phyloP scores from a whole-genome alignment of 192 early-diverging fungal species.

The Phlyctochytrium bullatum region DNA sequence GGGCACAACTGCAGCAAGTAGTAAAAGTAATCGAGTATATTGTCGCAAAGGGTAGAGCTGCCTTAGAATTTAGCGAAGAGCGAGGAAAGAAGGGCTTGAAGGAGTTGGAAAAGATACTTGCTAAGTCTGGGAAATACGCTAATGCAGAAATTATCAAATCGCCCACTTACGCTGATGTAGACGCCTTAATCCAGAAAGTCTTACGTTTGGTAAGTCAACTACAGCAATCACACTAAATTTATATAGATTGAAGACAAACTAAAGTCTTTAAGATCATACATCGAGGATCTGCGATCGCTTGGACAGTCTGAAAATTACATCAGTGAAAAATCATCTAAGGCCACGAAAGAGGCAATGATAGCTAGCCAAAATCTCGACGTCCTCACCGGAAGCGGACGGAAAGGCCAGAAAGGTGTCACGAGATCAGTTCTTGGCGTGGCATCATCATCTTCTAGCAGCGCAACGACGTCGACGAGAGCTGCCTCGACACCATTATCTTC shows the following conservation, averaged over 20 bases:
- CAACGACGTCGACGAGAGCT: background rate
- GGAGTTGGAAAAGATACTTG: conserved; percentile 20
- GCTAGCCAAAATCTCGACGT: background rate
- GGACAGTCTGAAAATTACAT: background rate
- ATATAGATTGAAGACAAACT: conserved; percentile 4
- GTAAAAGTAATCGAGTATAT: conserved; percentile 29
- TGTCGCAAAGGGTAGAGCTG: conserved; percentile 24
- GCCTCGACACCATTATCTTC: background rate
- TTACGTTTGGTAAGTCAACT: conserved; percentile 21
- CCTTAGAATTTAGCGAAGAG: conserved; percentile 23
- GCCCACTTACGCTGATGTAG: conserved; percentile 20
- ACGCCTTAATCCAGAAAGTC: conserved; percentile 22
- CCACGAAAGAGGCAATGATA: background rate
- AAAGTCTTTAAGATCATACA: background rate
- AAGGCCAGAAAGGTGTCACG: too few relatives aligned
- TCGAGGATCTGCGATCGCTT: background rate
- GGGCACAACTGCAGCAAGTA: conserved; percentile 33
- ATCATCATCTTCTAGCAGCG: conserved; percentile 1
- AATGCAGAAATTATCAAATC: conserved; percentile 17
- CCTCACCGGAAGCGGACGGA: background rate
- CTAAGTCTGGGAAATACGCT: conserved; percentile 19
- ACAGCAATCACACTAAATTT: background rate
- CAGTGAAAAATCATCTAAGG: conserved; percentile 6
- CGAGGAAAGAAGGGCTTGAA: conserved; percentile 34
- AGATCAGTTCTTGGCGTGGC: background rate